Evolutionary conservation across 352 stramenopile species (phyloP).

Genomic region (Salisapilia sapeloensis): DNA sequence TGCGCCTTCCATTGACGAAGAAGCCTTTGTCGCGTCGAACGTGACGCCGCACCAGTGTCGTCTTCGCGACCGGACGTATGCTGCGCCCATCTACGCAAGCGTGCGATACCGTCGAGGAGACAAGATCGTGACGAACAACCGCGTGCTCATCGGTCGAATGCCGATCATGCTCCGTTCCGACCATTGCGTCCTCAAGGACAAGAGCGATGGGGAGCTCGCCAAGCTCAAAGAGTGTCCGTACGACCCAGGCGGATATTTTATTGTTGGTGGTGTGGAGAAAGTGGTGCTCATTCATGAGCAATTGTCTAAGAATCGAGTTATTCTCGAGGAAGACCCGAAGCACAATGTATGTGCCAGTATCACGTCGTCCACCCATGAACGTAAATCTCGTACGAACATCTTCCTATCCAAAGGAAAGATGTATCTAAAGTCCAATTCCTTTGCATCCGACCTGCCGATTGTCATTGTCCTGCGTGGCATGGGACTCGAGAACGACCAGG

Average conservation of each 20-base stretch:
- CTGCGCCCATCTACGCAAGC: constrained; percentile 97
- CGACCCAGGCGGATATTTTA: constrained; percentile 99
- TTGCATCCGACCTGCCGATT: constrained; percentile 94
- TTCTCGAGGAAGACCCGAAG: constrained; percentile 95
- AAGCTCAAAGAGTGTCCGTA: constrained; percentile 98
- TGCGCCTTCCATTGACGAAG: constrained; percentile 92
- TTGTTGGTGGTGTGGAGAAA: constrained; percentile 97
- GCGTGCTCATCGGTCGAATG: constrained; percentile 90
- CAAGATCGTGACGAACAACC: constrained; percentile 98
- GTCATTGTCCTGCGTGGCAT: constrained; percentile 96
- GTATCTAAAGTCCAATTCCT: constrained; percentile 99
- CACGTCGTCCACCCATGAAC: constrained; percentile 97
- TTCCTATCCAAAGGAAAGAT: constrained; percentile 93
- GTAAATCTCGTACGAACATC: constrained; percentile 95
- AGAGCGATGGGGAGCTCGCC: constrained; percentile 88
- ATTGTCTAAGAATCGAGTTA: constrained; percentile 98
- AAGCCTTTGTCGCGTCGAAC: constrained; percentile 85
- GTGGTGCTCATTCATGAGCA: constrained; percentile 99
- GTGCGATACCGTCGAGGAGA: constrained; percentile 94
- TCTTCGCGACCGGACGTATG: constrained; percentile 97
- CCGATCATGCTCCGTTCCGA: constrained; percentile 97
- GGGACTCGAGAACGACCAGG: constrained; percentile 96
- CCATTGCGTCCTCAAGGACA: constrained; percentile 93
- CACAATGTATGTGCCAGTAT: constrained; percentile 88
- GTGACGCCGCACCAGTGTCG: constrained; percentile 97